Evolutionary conservation across 2,329 filamentous ascomycete species (phyloP).

Genomic region (Didymellaceae sp.): DNA sequence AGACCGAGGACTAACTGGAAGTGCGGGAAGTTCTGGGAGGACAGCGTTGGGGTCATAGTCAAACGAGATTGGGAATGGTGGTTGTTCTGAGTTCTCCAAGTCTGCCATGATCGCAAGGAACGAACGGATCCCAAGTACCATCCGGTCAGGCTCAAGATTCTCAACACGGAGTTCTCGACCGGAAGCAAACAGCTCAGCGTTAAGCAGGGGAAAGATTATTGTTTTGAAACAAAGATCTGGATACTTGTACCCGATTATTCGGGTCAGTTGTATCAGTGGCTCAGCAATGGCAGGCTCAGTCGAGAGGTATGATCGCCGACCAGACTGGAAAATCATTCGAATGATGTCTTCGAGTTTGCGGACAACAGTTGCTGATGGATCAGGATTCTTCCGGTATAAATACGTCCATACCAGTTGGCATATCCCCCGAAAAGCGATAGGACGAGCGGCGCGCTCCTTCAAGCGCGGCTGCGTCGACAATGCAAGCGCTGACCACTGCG

Average conservation of each 20-base stretch:
- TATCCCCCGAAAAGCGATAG: constrained; percentile 84
- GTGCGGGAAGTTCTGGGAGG: constrained; percentile 41
- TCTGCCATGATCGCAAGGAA: constrained; percentile 94
- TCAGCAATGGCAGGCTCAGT: constrained; percentile 86
- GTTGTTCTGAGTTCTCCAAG: constrained; percentile 82
- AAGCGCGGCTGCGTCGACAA: constrained; percentile 78
- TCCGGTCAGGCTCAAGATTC: constrained; percentile 91
- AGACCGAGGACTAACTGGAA: constrained; percentile 45
- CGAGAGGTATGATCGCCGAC: constrained; percentile 80
- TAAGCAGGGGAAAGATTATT: constrained; percentile 94
- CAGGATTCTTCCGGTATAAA: constrained; percentile 77
- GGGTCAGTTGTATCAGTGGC: constrained; percentile 89
- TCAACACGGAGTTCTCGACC: constrained; percentile 84
- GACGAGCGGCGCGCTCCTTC: constrained; percentile 81
- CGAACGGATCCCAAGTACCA: constrained; percentile 94
- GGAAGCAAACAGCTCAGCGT: constrained; percentile 83
- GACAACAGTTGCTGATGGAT: constrained; percentile 69
- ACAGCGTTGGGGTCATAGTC: constrained; percentile 54
- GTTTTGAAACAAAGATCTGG: constrained; percentile 91
- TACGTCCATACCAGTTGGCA: constrained; percentile 95
- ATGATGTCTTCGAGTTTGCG: constrained; percentile 91
- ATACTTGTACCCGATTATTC: constrained; percentile 91
- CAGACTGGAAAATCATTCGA: constrained; percentile 79
- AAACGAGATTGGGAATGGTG: constrained; percentile 80
- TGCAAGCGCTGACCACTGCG: constrained; percentile 86